Evolutionary conservation across 768 basidiomycete species (phyloP), one percentile per base, ranked within the genome.

Genomic region (Suillus placidus): DNA sequence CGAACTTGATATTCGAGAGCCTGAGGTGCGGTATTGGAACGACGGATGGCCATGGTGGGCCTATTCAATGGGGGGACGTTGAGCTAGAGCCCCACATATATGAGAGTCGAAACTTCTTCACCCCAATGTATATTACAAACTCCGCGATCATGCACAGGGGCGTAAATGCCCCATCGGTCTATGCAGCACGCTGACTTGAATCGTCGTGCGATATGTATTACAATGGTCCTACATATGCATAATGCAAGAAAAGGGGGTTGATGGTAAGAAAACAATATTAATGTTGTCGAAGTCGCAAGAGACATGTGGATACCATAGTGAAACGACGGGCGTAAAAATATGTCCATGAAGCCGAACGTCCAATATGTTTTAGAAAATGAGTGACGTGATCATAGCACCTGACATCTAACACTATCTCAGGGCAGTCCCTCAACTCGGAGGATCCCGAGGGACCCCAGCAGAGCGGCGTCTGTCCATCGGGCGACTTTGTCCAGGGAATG

Each of bases 391-490:
- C 20, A 6, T 35, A 54, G 12, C 20, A 55, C 34, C 54, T 55
- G 34, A 54, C 62, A 40, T 51, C 30, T n/a, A 20, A 68, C 34
- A 16, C 49, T 16, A 65, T 38, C 12, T 40, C 10, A 43, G 40
- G 40, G 4, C 20, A 32, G 32, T 51, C 45, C 4, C 64, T 68
- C 73, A 81, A 64, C 76, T 83, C 16, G 79, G 77, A 38, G 82
- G 80, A 67, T 82, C 81, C 26, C 83, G 80, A n/a, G 71, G 75
- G 32, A 73, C 26, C 34, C 72, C 71, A 66, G 80, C 72, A 62
- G 71, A 60, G 63, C 78, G 74, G 67, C 75, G 74, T 32, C 66
- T 70, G 20, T 80, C 76, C 32, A 74, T 69, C 0, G 49, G 47
- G 61, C 72, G 69, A 38, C 63, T 66, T 55, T 72, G 74, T 2